Percentiles rank a stretch among this genome's conserved stretches.
These are phyloP conservation scores for Diaporthe citrichinensis DNA, from an alignment of 2,329 filamentous ascomycete species.

Conservation along the genomic window DNA sequence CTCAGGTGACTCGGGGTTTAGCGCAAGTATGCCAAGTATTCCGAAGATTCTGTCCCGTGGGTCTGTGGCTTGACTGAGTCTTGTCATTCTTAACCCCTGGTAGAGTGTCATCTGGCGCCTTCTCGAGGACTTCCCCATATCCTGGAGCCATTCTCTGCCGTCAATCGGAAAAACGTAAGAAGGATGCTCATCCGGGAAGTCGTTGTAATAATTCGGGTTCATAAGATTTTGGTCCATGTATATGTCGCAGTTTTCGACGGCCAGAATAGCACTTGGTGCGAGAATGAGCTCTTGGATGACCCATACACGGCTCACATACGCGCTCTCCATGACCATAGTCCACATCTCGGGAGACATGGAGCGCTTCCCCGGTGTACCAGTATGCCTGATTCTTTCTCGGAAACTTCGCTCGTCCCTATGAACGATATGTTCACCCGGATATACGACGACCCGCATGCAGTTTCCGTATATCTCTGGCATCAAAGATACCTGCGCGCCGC, in stretches of 20 bases:
- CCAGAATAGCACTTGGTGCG: background rate
- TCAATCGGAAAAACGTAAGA: too few species aligned
- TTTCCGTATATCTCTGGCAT: background rate
- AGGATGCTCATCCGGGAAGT: too few species aligned
- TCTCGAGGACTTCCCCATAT: background rate
- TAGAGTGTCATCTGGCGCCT: background rate
- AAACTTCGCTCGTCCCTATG: background rate
- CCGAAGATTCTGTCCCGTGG: background rate
- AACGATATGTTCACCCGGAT: background rate
- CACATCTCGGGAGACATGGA: background rate
- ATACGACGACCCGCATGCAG: background rate
- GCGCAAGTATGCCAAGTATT: background rate
- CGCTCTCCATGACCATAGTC: background rate
- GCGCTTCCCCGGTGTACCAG: too few species aligned
- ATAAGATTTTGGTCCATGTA: background rate
- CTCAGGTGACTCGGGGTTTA: background rate
- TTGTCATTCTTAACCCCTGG: background rate
- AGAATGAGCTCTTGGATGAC: background rate
- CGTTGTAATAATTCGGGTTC: too few species aligned
- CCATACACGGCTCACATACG: background rate
- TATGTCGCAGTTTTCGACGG: background rate
- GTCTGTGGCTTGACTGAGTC: background rate
- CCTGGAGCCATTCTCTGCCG: background rate
- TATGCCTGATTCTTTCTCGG: background rate
- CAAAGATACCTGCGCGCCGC: background rate